These are phyloP conservation scores for Cenchrus americanus DNA, from an alignment of 176 grass and related monocot genomes.

Conservation along the genomic window DNA sequence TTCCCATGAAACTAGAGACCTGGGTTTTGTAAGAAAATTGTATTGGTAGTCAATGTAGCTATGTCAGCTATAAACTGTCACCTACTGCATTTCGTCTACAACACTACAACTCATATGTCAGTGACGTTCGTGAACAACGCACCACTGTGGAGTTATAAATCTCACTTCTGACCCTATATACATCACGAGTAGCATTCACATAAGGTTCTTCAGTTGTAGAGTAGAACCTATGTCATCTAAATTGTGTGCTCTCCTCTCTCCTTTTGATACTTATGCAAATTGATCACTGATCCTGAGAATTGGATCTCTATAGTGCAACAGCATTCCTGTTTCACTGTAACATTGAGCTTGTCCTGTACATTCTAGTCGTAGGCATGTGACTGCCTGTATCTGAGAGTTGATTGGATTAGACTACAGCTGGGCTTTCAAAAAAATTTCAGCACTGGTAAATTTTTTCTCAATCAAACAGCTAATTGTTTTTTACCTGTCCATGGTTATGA, in stretches of 20 bases:
- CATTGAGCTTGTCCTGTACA: neutral
- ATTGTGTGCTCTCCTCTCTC: neutral
- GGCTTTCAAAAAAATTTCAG: neutral
- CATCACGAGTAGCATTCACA: neutral
- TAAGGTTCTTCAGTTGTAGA: neutral
- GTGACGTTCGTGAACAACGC: neutral
- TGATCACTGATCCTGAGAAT: neutral
- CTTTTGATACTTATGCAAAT: slow-evolving; percentile 1
- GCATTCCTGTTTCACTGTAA: neutral
- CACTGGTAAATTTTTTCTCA: neutral
- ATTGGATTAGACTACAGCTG: neutral
- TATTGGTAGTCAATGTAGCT: neutral
- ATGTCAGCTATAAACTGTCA: neutral
- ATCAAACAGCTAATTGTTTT: neutral
- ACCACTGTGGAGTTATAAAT: neutral
- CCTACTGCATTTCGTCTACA: neutral
- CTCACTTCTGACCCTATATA: neutral
- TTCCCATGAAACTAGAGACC: neutral
- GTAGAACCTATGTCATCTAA: neutral
- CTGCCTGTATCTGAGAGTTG: neutral
- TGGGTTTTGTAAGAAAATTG: neutral
- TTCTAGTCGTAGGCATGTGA: neutral
- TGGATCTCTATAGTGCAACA: neutral
- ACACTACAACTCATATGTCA: neutral
- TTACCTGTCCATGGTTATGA: neutral